Percentiles rank a stretch among this genome's conserved stretches.
These are phyloP conservation scores for Ascochyta fabae DNA, from an alignment of 2,329 filamentous ascomycete genomes.

Conservation along the genomic window DNA sequence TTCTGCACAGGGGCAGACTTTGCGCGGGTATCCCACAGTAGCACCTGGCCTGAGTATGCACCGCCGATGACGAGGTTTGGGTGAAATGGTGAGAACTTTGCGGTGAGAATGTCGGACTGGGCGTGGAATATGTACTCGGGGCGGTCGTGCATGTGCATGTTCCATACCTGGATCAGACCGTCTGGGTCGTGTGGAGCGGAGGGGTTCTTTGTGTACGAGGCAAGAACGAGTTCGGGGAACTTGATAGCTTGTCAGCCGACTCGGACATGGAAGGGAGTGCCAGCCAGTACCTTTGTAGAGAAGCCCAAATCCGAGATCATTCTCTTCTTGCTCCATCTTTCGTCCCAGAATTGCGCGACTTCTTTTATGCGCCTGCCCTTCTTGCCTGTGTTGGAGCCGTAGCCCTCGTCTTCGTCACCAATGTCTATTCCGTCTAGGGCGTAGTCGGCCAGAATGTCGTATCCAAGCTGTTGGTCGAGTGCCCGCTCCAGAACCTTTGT, in stretches of 20 bases:
- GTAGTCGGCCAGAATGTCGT: conserved; percentile 95
- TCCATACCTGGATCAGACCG: conserved; percentile 96
- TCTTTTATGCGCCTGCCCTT: conserved; percentile 81
- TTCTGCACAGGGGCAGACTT: conserved; percentile 86
- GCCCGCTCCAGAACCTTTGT: conserved; percentile 97
- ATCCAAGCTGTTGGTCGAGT: conserved; percentile 91
- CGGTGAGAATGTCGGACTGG: conserved; percentile 91
- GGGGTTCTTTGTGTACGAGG: conserved; percentile 96
- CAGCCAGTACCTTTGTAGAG: conserved; percentile 73
- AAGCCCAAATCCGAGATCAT: conserved; percentile 97
- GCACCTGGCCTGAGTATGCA: conserved; percentile 93
- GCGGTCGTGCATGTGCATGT: conserved; percentile 89
- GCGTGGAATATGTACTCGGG: conserved; percentile 97
- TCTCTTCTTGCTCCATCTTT: conserved; percentile 94
- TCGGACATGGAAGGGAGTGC: background rate
- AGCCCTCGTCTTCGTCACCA: conserved; percentile 80
- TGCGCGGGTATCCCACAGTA: conserved; percentile 95
- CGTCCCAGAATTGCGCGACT: conserved; percentile 90
- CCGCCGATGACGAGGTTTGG: conserved; percentile 95
- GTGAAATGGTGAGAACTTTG: conserved; percentile 98
- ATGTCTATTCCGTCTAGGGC: conserved; percentile 77
- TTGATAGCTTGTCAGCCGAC: conserved; percentile 41
- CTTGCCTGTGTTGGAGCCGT: conserved; percentile 72
- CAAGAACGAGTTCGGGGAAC: conserved; percentile 89
- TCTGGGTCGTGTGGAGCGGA: conserved; percentile 92